These are phyloP conservation scores for Pythium sp. DNA, from an alignment of 352 stramenopile genomes.

Conservation along the genomic window DNA sequence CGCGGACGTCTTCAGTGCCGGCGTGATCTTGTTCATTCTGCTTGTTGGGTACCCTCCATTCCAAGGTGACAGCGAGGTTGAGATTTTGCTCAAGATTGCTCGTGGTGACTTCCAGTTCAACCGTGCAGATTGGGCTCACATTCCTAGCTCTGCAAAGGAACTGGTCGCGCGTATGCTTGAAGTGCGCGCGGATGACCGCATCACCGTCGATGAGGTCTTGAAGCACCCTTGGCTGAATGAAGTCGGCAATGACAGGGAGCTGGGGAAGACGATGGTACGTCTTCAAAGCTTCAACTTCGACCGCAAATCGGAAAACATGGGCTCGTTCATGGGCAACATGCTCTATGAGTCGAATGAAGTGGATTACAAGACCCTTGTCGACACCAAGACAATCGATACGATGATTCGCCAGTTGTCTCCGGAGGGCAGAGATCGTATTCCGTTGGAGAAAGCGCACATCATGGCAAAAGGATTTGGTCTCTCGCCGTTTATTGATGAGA, in stretches of 20 bases:
- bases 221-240: constrained; percentile 61
- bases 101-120: constrained; percentile 73
- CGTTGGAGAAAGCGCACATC: constrained; percentile 44
- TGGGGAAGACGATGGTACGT: constrained; percentile 39
- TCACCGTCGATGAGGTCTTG: constrained; percentile 63
- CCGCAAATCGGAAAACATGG: constrained; percentile 79
- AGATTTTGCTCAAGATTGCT: constrained; percentile 78
- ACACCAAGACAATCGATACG: constrained; percentile 53
- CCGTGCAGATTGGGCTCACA: constrained; percentile 51
- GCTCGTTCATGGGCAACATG: constrained; percentile 56
- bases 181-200: constrained; percentile 70
- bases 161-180: constrained; percentile 70
- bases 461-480: constrained; percentile 55
- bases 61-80: constrained; percentile 65
- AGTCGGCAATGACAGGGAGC: constrained; percentile 25
- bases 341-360: constrained; percentile 48
- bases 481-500: constrained; percentile 62
- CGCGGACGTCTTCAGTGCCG: constrained; percentile 75
- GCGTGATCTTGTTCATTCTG: constrained; percentile 81
- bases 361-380: constrained; percentile 54
- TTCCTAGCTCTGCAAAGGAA: constrained; percentile 60
- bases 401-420: constrained; percentile 70
- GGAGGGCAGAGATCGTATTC: constrained; percentile 41
- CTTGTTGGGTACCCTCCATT: constrained; percentile 78
- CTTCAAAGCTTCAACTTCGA: constrained; percentile 81